Evolutionary conservation across 2,329 filamentous ascomycete genomes (phyloP), one percentile per base, ranked within the genome.

Genomic region (Pseudogymnoascus verrucosus): DNA sequence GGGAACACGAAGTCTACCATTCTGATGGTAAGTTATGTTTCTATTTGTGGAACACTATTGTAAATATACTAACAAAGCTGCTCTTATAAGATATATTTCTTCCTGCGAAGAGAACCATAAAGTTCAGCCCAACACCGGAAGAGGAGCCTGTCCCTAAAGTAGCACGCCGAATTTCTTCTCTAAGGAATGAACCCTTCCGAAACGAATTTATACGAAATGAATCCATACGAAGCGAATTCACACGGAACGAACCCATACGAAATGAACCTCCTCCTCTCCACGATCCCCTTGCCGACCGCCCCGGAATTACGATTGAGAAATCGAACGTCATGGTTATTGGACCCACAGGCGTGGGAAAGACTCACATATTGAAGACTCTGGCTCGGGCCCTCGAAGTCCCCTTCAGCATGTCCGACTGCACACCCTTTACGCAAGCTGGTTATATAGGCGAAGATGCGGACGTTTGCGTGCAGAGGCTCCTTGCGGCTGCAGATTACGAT

Each of bases 361-460:
- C 95, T 0, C 87, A 98, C 66, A 98, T 99, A 78, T 84, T 92
- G 57, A 84, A 87, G 84, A 98, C 93, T 0, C 79, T 98, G 40
- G 95, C 93, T 69, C 89, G 92, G 71, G 89, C 95, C 62, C 84
- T 99, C n/a, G 93, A 95, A 65, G 92, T 98, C 0, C 95, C 95
- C 0, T 96, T 97, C 72, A 92, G 90, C 66, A 96, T 96, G 76
- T 93, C 91, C 66, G 93, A 98, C 76, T 98, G 93, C 75, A 97
- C 95, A 61, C 90, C 93, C 5, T 92, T 98, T 67, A 98, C 93
- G 0, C 93, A 97, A 77, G 93, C 93, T 4, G 93, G 95, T 26
- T 99, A 99, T 71, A 97, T 99, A 69, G 95, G 95, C 31, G 93
- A 98, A 73, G 95, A 99, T 73, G 93, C 93, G n/a, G 95, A 99